Evolutionary conservation across 2,329 filamentous ascomycete species (phyloP).

Genomic region (Parascedosporium putredinis): DNA sequence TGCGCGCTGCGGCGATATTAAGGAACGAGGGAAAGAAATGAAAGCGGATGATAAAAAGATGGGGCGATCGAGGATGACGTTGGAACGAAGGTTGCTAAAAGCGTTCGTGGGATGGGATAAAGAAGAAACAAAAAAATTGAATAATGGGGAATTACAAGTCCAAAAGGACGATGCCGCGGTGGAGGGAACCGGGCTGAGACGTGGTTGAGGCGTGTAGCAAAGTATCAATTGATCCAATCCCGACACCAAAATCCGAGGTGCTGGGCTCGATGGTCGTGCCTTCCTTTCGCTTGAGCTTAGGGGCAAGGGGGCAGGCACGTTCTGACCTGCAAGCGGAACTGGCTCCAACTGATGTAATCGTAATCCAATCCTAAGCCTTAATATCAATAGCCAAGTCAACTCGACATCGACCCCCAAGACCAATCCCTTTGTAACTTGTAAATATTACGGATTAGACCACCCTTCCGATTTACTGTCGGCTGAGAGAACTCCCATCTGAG

Average conservation of each 20-base stretch:
- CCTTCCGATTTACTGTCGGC: no score
- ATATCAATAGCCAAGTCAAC: no score
- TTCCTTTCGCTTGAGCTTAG: background rate
- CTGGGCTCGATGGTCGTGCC: background rate
- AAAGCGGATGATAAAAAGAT: no score
- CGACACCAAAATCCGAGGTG: no score
- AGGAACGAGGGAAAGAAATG: background rate
- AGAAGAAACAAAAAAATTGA: constrained; percentile 3
- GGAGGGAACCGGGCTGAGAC: background rate
- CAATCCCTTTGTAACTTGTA: no score
- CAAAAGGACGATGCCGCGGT: background rate
- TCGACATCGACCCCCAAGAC: background rate
- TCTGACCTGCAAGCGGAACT: no score
- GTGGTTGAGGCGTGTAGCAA: background rate
- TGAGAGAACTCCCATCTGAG: no score
- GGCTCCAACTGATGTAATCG: no score
- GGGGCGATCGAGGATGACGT: no score
- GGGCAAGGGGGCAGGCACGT: no score
- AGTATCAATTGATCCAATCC: constrained; percentile 1
- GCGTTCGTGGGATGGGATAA: background rate
- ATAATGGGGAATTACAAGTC: constrained; percentile 1
- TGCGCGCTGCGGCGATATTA: background rate
- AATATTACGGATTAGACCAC: no score
- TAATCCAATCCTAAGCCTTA: background rate
- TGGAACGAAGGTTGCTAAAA: no score